phyloP scores from a whole-genome alignment of 1,139 yeast species.

The Geotrichum restrictum region DNA sequence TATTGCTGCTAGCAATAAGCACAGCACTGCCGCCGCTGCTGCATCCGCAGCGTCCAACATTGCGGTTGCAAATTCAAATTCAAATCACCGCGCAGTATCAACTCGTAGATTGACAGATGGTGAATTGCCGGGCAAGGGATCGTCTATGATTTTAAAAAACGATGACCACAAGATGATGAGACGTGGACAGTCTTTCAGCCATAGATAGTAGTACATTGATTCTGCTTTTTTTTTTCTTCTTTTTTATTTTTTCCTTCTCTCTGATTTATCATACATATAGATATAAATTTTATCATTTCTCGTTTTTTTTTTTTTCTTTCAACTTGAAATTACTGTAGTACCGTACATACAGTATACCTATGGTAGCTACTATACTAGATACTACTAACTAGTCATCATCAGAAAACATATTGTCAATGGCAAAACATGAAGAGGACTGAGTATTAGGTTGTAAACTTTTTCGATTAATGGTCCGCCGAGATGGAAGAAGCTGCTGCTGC shows the following conservation, averaged over 20 bases:
- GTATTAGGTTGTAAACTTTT: no score
- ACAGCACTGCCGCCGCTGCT: conserved; percentile 34
- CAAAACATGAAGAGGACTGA: neutral
- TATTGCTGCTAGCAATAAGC: conserved; percentile 23
- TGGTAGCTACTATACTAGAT: neutral
- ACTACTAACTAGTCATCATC: neutral
- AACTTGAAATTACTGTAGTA: neutral
- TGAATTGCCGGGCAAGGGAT: neutral
- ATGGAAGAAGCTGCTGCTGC: no score
- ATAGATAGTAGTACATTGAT: neutral
- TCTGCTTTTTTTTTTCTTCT: neutral
- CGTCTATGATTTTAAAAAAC: neutral
- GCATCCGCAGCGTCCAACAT: conserved; percentile 38
- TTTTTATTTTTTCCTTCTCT: neutral
- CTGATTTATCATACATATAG: no score
- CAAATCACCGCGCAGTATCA: neutral
- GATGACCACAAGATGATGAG: neutral
- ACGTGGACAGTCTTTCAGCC: neutral
- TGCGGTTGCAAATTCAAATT: neutral
- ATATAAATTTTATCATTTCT: no score
- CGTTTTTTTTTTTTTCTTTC: neutral
- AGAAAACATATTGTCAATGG: conserved; percentile 3
- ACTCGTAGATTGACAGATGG: neutral
- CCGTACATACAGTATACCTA: neutral
- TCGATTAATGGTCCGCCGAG: no score